Evolutionary conservation across 2,329 filamentous ascomycete species (phyloP), one percentile per base, ranked within the genome.

Genomic region (Tolypocladium ovalisporum): DNA sequence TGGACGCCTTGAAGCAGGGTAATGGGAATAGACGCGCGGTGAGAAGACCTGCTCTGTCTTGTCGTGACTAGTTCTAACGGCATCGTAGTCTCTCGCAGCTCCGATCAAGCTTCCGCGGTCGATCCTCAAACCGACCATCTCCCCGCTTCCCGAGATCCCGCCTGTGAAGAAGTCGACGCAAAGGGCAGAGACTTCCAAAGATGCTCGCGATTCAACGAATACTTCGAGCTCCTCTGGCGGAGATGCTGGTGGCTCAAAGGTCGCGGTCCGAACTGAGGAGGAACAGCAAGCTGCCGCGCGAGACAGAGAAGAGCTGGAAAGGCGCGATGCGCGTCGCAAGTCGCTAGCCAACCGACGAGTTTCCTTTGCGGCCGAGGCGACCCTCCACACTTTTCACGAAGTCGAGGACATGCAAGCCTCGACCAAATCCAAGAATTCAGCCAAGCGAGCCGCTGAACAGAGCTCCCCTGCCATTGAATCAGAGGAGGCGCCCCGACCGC

Each of bases 361-460:
- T 37, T 97, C 93, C 0, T 99, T 99, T 72, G 94, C 94, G 5
- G 94, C 94, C 1, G 94, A 99, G 73, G 94, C 94, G 15, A 99
- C 94, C 4, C 79, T 99, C 39, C 94, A 99, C 70, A 99, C 94
- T 0, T 97, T 96, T 80, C 92, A 97, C 67, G 92, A 94, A 57
- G 84, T 97, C 51, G 93, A 97, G 67, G 88, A 92, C 61, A 81
- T 85, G 68, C 90, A 92, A 67, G 92, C 97, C 68, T 90, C 90
- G 24, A 95, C 91, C 1, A 88, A 87, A 9, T 88, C 88, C 0
- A 88, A 86, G 1, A 89, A 93, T 62, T 85, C 86, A 13, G 90
- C 88, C 15, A 79, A 90, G 63, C 82, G 89, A 61, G 84, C 86
- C 55, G 94, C 59, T 9, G 35, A 36, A n/a, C 53, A 39, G n/a